Percentiles rank a stretch among this genome's conserved stretches.
Conservation (phyloP, 2,329 filamentous ascomycete genomes). For the Dactylellina leptospora region DNA sequence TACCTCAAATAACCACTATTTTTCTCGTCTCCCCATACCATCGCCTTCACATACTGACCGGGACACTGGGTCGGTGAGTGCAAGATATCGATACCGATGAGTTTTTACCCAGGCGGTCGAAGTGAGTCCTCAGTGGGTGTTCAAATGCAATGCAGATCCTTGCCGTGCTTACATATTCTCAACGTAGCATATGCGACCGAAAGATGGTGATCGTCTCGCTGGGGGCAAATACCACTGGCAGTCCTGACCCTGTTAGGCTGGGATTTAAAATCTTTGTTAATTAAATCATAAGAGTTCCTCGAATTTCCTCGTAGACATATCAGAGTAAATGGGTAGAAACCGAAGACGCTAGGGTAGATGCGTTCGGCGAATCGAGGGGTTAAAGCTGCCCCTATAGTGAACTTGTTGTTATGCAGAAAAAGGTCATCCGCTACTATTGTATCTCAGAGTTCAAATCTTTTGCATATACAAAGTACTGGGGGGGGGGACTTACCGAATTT, state of each 20-base stretch:
- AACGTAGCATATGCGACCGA: constrained; percentile 32
- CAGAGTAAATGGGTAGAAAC: not conserved
- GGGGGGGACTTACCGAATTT: too few relatives aligned
- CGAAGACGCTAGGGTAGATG: not conserved
- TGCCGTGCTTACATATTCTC: constrained; percentile 46
- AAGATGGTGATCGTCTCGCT: constrained; percentile 21
- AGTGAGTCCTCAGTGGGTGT: constrained; percentile 15
- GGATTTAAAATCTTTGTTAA: too few relatives aligned
- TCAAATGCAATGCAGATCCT: constrained; percentile 47
- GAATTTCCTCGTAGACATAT: constrained; percentile 6
- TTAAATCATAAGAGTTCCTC: constrained; percentile 14
- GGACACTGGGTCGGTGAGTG: constrained; percentile 18
- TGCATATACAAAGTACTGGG: too few relatives aligned
- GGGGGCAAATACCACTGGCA: not conserved
- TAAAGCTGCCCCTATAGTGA: constrained; percentile 31
- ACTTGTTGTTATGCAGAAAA: constrained; percentile 32
- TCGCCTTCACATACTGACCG: not conserved
- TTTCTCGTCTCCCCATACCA: not conserved
- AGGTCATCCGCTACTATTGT: constrained; percentile 32
- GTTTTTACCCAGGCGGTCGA: not conserved
- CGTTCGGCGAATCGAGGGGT: constrained; percentile 49
- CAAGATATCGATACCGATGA: constrained; percentile 31
- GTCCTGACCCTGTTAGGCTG: constrained; percentile 1
- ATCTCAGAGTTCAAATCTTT: too few relatives aligned
- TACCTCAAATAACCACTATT: constrained; percentile 19